Evolutionary conservation across 2,329 filamentous ascomycete genomes (phyloP), one percentile per base, ranked within the genome.

Genomic region (Penicillium oxalicum): DNA sequence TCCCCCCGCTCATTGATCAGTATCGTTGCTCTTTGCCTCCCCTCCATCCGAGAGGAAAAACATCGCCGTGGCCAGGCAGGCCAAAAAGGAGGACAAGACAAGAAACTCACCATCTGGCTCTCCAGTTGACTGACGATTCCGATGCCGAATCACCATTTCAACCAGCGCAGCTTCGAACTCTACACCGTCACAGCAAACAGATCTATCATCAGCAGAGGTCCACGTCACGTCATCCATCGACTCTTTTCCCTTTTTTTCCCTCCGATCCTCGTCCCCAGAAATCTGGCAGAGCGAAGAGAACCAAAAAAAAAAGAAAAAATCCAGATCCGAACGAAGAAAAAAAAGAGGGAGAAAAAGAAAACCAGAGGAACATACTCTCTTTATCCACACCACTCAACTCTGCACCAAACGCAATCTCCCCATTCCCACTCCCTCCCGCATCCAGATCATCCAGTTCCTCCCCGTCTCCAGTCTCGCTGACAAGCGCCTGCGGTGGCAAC

Each of bases 51-150:
- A 32, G 7, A 32, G 29, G 8, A 4, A 5, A 8, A 32, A 11
- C 29, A 32, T 32, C 29, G 29, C 29, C 18, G 5, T 4, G 7
- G 1, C 29, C 29, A 32, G 29, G 11, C 27, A 11, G 9, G 3
- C 27, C 27, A 12, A 33, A n/a, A 43, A n/a, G 29, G 18, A 18
- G 18, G 18, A 18, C 18, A 27, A 26, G 32, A 13, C 2, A 13
- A 24, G 9, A 28, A 43, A 64, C 75, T 60, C 63, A 86, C 84
- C 83, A 70, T 85, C 82, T 43, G 82, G 79, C 54, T 86, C 83
- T 58, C 59, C 65, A 58, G 80, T 81, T 8, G 81, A 75, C 61
- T 84, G 80, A 47, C 71, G 61, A 47, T 61, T 70, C 37, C 63
- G 62, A 53, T 63, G 68, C 13, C 65, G 64, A 51, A 61, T 64